A percentile compares a stretch with the other conserved stretches of the same genome.
phyloP scores from a whole-genome alignment of 768 basidiomycete species.

The Rhodosporidiobolus odoratus region DNA sequence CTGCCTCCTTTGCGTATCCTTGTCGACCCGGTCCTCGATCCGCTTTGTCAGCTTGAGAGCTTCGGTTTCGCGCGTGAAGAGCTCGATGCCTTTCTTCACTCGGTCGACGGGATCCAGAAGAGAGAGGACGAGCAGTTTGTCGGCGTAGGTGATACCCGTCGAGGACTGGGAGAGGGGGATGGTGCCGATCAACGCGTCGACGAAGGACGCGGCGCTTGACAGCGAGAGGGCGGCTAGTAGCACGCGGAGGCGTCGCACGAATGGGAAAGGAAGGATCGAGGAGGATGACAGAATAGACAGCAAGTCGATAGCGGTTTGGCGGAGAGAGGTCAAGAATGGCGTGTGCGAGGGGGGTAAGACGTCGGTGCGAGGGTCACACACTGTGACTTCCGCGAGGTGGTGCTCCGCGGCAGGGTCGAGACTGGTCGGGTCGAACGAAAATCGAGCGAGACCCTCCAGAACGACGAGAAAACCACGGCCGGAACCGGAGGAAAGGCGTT shows the following conservation, averaged over 20 bases:
- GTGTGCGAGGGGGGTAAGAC: conserved; percentile 7
- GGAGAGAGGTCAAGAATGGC: conserved; percentile 4
- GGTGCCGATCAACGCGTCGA: conserved; percentile 42
- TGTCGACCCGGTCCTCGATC: conserved; percentile 14
- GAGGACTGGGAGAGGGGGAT: conserved; percentile 21
- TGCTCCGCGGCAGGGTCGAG: conserved; percentile 9
- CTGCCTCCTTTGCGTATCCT: conserved; percentile 17
- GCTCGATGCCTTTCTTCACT: conserved; percentile 30
- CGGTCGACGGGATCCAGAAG: conserved; percentile 39
- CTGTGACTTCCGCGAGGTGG: conserved; percentile 27
- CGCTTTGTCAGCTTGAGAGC: conserved; percentile 14
- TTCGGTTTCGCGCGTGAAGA: conserved; percentile 29
- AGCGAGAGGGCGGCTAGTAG: conserved; percentile 34
- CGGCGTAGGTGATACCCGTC: conserved; percentile 40
- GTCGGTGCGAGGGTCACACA: neutral
- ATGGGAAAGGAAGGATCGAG: conserved; percentile 23
- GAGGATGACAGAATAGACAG: conserved; percentile 29
- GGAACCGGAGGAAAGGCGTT: conserved; percentile 5
- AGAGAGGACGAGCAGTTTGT: conserved; percentile 42
- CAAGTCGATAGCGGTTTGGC: conserved; percentile 4
- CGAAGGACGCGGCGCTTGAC: conserved; percentile 36
- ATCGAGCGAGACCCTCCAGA: conserved; percentile 36
- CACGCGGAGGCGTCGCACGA: conserved; percentile 34
- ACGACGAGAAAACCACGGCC: conserved; percentile 24
- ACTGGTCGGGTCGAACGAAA: conserved; percentile 24